A percentile compares a stretch with the other conserved stretches of the same genome.
phyloP scores from a whole-genome alignment of 345 rosid species.

The Gossypium raimondii region DNA sequence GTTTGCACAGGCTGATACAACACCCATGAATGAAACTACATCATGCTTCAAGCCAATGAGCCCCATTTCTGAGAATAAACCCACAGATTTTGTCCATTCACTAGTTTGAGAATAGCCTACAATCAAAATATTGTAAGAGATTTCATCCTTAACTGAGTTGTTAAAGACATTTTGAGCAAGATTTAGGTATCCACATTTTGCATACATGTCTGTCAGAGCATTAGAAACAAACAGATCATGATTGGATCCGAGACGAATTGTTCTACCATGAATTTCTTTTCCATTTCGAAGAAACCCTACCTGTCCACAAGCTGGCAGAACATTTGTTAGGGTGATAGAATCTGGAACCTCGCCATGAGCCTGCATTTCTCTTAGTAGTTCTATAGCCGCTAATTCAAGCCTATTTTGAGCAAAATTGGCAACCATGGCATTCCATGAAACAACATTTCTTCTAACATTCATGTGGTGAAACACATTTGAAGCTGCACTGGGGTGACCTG shows the following conservation, averaged over 20 bases:
- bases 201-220: slow-evolving; percentile 47
- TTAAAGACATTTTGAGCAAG: slow-evolving; percentile 38
- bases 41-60: slow-evolving; percentile 44
- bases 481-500: slow-evolving; percentile 25
- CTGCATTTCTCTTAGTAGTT: slow-evolving; percentile 41
- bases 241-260: slow-evolving; percentile 28
- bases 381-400: slow-evolving; percentile 31
- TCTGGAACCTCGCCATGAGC: slow-evolving; percentile 32
- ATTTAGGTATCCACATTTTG: slow-evolving; percentile 38
- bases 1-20: slow-evolving; percentile 55
- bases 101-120: slow-evolving; percentile 43
- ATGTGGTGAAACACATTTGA: slow-evolving; percentile 32
- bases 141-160: slow-evolving; percentile 39
- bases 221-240: slow-evolving; percentile 39
- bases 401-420: slow-evolving; percentile 44
- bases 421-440: slow-evolving; percentile 58
- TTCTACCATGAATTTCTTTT: slow-evolving; percentile 43
- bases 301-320: slow-evolving; percentile 38
- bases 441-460: slow-evolving; percentile 4
- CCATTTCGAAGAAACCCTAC: slow-evolving; percentile 32
- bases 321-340: slow-evolving; percentile 37
- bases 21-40: slow-evolving; percentile 50
- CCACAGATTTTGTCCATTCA: slow-evolving; percentile 44
- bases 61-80: slow-evolving; percentile 51
- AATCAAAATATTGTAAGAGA: slow-evolving; percentile 56